Evolutionary conservation across 1,284 basidiomycete species (phyloP).

Genomic region (Pseudozyma flocculosa): DNA sequence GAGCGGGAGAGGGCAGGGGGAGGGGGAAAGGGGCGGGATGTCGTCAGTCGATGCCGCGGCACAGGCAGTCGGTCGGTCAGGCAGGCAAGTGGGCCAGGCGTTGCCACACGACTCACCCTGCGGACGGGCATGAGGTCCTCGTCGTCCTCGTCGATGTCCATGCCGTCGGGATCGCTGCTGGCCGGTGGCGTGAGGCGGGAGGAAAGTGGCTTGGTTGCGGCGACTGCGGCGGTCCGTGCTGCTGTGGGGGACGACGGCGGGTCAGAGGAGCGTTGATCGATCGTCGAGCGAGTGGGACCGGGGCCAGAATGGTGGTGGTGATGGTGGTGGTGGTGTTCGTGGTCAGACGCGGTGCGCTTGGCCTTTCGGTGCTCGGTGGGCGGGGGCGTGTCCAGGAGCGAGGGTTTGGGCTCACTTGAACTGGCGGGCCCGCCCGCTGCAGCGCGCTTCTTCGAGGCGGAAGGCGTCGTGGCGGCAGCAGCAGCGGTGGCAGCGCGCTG

Average conservation of each 20-base stretch:
- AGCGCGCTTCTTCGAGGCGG: no score
- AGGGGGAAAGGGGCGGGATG: not conserved
- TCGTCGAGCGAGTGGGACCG: not conserved
- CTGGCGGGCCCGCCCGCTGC: no score
- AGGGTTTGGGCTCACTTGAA: not conserved
- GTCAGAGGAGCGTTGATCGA: not conserved
- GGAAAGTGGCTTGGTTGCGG: not conserved
- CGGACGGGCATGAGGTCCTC: constrained; percentile 9
- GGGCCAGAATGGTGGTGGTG: no score
- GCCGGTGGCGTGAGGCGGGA: constrained; percentile 30
- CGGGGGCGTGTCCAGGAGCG: constrained; percentile 2
- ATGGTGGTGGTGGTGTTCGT: no score
- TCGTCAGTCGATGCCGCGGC: no score
- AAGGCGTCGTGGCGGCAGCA: not conserved
- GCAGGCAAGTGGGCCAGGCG: not conserved
- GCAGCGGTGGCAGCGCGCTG: not conserved
- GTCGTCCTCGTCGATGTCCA: constrained; percentile 24
- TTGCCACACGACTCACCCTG: not conserved
- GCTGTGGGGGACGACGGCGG: not conserved
- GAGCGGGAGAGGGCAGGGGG: not conserved
- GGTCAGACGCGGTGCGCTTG: not conserved
- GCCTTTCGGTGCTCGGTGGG: constrained; percentile 1
- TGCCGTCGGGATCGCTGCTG: constrained; percentile 21
- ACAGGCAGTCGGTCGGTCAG: not conserved
- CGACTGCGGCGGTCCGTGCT: not conserved